Percentiles rank a stretch among this genome's conserved stretches.
phyloP scores from a whole-genome alignment of 2,329 filamentous ascomycete genomes.

The Phoma sp. region DNA sequence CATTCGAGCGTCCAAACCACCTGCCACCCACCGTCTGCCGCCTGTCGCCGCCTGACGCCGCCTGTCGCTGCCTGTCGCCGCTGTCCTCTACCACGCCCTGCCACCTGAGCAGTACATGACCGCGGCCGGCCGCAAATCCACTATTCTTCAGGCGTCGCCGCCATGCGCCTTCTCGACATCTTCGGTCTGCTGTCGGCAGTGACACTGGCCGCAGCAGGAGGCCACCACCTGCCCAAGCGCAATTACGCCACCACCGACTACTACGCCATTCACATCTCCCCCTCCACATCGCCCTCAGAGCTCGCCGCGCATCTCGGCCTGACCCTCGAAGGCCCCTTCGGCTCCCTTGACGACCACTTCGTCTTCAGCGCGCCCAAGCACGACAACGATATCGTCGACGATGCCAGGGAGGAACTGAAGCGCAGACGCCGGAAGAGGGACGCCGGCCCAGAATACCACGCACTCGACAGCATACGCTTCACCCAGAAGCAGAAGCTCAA shows the following conservation, averaged over 20 bases:
- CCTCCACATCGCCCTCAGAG: constrained; percentile 67
- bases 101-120: constrained; percentile 19
- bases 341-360: constrained; percentile 80
- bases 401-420: constrained; percentile 59
- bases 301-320: constrained; percentile 77
- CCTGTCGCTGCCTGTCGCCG: background rate
- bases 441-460: constrained; percentile 54
- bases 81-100: no score
- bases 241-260: constrained; percentile 86
- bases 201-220: constrained; percentile 36
- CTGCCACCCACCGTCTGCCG: background rate
- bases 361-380: constrained; percentile 75
- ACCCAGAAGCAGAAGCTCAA: constrained; percentile 78
- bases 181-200: constrained; percentile 46
- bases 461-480: constrained; percentile 76
- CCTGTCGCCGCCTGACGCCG: background rate
- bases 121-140: constrained; percentile 21
- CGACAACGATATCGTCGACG: constrained; percentile 61
- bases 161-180: constrained; percentile 57
- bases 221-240: constrained; percentile 59
- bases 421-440: constrained; percentile 68
- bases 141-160: constrained; percentile 6
- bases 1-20: no score
- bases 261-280: constrained; percentile 85
- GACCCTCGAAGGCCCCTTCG: constrained; percentile 79